Conservation (phyloP, 371 early-diverging fungal genomes). For the Vairimorpha necatrix region DNA sequence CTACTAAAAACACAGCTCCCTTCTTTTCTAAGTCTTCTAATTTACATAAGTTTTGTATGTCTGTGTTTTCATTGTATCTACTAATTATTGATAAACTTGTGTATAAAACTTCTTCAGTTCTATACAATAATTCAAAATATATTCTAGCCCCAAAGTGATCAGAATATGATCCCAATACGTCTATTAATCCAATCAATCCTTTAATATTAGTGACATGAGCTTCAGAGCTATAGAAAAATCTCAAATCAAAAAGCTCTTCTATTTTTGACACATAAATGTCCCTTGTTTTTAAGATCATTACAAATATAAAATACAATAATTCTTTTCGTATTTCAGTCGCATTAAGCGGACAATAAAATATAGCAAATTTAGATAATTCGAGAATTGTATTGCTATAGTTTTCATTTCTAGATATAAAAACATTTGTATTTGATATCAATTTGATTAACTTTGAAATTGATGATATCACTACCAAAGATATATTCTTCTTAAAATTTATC, state of each 20-base stretch:
- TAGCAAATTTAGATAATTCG: constrained; percentile 15
- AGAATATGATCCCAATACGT: neutral
- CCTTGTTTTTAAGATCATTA: constrained; percentile 8
- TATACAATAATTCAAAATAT: neutral
- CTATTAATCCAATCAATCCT: constrained; percentile 19
- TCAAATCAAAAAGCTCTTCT: constrained; percentile 22
- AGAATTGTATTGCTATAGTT: neutral
- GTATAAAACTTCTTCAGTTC: neutral
- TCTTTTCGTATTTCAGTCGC: constrained; percentile 8
- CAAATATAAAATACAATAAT: constrained; percentile 6
- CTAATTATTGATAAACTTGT: neutral
- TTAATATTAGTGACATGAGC: neutral
- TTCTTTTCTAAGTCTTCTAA: too few species aligned
- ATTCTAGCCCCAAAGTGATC: neutral
- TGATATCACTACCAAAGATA: constrained; percentile 9
- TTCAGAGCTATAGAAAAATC: constrained; percentile 31
- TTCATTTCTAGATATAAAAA: constrained; percentile 7
- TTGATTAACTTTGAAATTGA: constrained; percentile 24
- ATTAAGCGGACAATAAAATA: constrained; percentile 29
- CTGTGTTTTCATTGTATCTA: neutral
- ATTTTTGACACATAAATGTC: constrained; percentile 18
- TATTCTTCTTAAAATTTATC: constrained; percentile 10
- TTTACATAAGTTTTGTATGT: neutral
- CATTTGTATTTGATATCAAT: constrained; percentile 6
- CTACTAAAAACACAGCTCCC: neutral